These are phyloP conservation scores for Boletus rubroflammeus DNA, from an alignment of 768 basidiomycete genomes.

Conservation along the genomic window DNA sequence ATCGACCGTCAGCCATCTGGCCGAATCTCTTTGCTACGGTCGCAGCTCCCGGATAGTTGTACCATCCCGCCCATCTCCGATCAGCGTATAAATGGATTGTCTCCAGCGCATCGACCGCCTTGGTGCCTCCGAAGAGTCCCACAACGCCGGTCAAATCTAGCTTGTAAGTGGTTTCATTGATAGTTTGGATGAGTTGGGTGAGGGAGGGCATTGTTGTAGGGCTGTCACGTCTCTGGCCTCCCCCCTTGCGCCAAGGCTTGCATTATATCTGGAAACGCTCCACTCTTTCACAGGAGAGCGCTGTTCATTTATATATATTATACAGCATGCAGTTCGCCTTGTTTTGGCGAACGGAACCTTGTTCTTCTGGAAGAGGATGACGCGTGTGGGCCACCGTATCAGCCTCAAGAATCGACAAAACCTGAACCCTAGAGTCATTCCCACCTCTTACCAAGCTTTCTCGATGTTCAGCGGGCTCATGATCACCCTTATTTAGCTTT, in stretches of 20 bases:
- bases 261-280: conserved; percentile 8
- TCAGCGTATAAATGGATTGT: conserved; percentile 32
- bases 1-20: conserved; percentile 20
- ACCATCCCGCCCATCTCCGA: conserved; percentile 34
- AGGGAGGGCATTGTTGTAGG: conserved; percentile 15
- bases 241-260: not conserved
- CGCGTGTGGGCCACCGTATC: not conserved
- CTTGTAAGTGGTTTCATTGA: conserved; percentile 16
- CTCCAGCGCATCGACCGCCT: conserved; percentile 30
- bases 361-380: not conserved
- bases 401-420: not conserved
- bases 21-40: conserved; percentile 33
- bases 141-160: conserved; percentile 29
- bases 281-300: not conserved
- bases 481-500: not conserved
- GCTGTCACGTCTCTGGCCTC: not conserved
- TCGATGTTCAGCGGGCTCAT: not conserved
- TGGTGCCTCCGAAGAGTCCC: conserved; percentile 33
- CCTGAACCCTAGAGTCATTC: not conserved
- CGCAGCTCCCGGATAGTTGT: conserved; percentile 34
- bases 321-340: not conserved
- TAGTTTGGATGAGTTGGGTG: conserved; percentile 3
- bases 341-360: not conserved
- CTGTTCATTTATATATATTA: not conserved
- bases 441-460: not conserved